A percentile compares a stretch with the other conserved stretches of the same genome.
Evolutionary conservation across 306 rosid genomes (phyloP).

Genomic region (Ormosia semicastrata): DNA sequence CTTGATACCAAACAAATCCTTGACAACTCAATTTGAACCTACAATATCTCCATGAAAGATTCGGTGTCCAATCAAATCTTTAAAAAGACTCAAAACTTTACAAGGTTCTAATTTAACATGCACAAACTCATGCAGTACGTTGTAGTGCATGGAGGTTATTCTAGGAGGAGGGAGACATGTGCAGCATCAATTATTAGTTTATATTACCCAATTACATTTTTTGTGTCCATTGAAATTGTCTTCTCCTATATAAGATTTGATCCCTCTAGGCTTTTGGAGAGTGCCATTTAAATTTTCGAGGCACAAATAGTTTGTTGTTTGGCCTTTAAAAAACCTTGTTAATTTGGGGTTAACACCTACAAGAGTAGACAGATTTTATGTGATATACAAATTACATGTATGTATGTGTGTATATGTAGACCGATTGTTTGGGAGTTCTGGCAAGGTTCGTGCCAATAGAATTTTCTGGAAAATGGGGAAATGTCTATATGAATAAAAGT

Average conservation of each 20-base stretch:
- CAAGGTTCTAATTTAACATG: not conserved
- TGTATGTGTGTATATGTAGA: not conserved
- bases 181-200: not conserved
- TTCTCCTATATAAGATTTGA: not conserved
- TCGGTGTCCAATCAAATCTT: not conserved
- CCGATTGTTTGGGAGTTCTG: not conserved
- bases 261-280: not conserved
- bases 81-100: not conserved
- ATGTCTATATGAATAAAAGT: not conserved
- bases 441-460: not conserved
- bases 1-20: too few relatives aligned
- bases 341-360: not conserved
- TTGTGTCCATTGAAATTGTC: not conserved
- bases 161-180: not conserved
- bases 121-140: not conserved
- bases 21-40: not conserved
- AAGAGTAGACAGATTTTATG: not conserved
- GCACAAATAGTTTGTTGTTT: not conserved
- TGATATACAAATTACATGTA: not conserved
- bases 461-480: not conserved
- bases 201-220: not conserved
- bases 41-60: not conserved
- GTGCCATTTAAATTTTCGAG: not conserved
- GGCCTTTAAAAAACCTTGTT: not conserved
- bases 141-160: not conserved